phyloP scores from a whole-genome alignment of 2,329 filamentous ascomycete genomes.

The Ilyonectria destructans region DNA sequence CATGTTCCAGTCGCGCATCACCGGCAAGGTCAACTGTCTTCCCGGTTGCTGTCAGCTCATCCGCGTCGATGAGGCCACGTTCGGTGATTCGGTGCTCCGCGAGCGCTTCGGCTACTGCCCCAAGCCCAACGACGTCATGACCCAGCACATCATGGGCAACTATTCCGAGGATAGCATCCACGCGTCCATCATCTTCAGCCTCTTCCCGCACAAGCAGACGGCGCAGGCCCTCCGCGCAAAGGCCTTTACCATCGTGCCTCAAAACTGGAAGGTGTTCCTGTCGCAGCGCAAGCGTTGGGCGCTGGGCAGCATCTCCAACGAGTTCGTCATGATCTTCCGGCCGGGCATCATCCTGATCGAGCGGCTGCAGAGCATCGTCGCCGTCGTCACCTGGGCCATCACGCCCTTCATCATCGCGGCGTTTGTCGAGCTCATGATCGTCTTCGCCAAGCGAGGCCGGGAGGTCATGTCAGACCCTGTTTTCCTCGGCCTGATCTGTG shows the following conservation, averaged over 20 bases:
- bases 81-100: slow-evolving; percentile 63
- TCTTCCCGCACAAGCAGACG: slow-evolving; percentile 61
- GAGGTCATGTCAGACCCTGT: slow-evolving; percentile 55
- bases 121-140: slow-evolving; percentile 65
- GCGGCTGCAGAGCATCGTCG: slow-evolving; percentile 61
- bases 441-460: slow-evolving; percentile 53
- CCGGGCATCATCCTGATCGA: slow-evolving; percentile 61
- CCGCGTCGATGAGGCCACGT: slow-evolving; percentile 65
- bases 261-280: slow-evolving; percentile 63
- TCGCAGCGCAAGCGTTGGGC: slow-evolving; percentile 67
- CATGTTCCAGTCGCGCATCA: slow-evolving; percentile 66
- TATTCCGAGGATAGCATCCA: slow-evolving; percentile 68
- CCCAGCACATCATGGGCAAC: slow-evolving; percentile 65
- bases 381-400: slow-evolving; percentile 64
- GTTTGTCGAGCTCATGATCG: slow-evolving; percentile 55
- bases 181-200: slow-evolving; percentile 64
- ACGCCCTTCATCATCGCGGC: slow-evolving; percentile 63
- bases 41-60: slow-evolving; percentile 67
- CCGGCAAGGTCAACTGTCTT: slow-evolving; percentile 66
- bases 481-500: slow-evolving; percentile 57
- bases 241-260: slow-evolving; percentile 64
- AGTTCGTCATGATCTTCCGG: slow-evolving; percentile 65
- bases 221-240: slow-evolving; percentile 64
- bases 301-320: slow-evolving; percentile 64
- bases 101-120: slow-evolving; percentile 66